Evolutionary conservation across 1,284 basidiomycete species (phyloP), one percentile per base, ranked within the genome.

Genomic region (Trametes sp.): DNA sequence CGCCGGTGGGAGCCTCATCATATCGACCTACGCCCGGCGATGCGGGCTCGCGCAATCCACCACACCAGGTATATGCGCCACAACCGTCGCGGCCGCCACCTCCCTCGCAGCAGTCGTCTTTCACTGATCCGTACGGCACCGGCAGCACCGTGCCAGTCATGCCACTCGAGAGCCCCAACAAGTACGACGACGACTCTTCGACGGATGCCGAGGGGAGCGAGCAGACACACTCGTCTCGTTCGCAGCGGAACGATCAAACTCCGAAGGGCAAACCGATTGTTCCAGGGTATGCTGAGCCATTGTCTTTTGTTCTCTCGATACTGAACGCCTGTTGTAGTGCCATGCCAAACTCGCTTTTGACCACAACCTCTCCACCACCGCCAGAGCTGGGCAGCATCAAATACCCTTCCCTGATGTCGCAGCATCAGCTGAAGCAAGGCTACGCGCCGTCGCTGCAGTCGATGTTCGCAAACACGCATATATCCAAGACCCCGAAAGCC

Each of bases 391-490:
- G 75, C 10, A 68, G 74, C 38, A 79, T 87, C 58, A 77, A 79
- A 21, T 89, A 89, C 68, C 87, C 87, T 1, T 77, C 82, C 21
- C 79, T 89, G 29, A 91, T 91, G 89, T 84, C 86, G 2, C 82
- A 82, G 59, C 88, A 92, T 66, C 89, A 92, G 73, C 82, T 84
- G 65, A 81, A 77, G 49, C 89, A 92, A 69, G 89, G 89, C 11
- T 92, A 91, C 65, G 76, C 79, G n/a, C 85, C 85, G 21, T 85
- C 85, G 24, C 67, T 84, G 13, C 79, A 80, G 62, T 86, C 85
- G 46, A 85, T 85, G 82, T 85, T 86, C 70, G 66, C 71, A 6
- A 63, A 72, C 21, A 66, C 71, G 24, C 63, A 68, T 29, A 59
- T 59, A 28, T 67, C 57, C 33, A 68, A 68, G 23, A 54, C 65